These are phyloP conservation scores for Coccomyxa subellipsoidea DNA, from an alignment of 163 green algal species.

Conservation along the genomic window DNA sequence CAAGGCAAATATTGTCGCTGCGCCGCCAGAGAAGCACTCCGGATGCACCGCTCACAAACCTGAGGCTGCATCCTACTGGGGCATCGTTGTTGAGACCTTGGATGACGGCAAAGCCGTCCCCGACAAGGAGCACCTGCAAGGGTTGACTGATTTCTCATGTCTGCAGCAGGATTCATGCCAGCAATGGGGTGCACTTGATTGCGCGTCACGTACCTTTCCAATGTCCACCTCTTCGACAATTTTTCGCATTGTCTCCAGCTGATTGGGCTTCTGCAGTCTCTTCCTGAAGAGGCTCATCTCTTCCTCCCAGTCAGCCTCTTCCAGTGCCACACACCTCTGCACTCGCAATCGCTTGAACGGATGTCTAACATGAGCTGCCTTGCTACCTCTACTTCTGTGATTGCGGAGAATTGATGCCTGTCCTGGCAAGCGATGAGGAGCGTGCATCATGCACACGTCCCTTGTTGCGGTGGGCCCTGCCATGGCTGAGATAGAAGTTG, in stretches of 20 bases:
- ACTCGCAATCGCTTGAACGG: neutral
- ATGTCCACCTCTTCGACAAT: constrained; percentile 62
- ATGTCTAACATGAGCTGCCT: neutral
- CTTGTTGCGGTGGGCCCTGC: neutral
- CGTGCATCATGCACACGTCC: neutral
- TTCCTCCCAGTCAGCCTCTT: constrained; percentile 72
- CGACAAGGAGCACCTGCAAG: constrained; percentile 67
- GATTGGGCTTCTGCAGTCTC: constrained; percentile 65
- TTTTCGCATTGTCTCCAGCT: constrained; percentile 75
- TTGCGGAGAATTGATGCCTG: neutral
- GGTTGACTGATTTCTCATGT: neutral
- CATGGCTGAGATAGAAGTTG: neutral
- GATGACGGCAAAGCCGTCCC: constrained; percentile 73
- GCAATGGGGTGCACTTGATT: neutral
- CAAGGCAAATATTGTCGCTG: constrained; percentile 76
- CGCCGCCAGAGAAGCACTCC: constrained; percentile 83
- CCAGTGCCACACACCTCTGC: neutral
- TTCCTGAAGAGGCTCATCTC: constrained; percentile 86
- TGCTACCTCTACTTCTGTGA: neutral
- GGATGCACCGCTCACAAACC: constrained; percentile 70
- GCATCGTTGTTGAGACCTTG: constrained; percentile 84
- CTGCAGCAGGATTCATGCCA: neutral
- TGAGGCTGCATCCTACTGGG: constrained; percentile 68
- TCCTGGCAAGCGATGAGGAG: neutral
- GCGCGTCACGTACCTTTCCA: constrained; percentile 50